phyloP scores from a whole-genome alignment of 345 rosid species.

The Carallia brachiata region DNA sequence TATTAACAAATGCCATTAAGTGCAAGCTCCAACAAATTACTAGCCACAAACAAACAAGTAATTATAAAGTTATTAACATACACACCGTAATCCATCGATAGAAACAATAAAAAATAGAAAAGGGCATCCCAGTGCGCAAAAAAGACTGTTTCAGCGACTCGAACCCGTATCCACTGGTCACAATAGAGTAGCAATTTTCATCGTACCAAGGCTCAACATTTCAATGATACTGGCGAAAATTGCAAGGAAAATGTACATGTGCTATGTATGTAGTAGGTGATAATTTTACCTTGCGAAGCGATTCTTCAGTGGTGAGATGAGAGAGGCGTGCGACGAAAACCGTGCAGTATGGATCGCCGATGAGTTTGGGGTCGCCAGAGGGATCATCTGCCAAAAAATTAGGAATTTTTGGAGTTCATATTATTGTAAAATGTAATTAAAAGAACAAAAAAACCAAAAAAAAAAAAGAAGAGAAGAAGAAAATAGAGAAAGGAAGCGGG shows the following conservation, averaged over 20 bases:
- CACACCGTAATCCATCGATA: not conserved
- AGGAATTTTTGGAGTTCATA: not conserved
- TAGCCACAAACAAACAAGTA: too few species aligned
- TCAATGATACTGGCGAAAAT: too few species aligned
- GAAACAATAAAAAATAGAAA: too few species aligned
- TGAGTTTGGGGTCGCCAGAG: constrained; percentile 62
- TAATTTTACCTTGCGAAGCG: constrained; percentile 55
- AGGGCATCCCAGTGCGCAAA: not conserved
- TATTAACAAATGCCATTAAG: not conserved
- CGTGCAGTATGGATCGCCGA: constrained; percentile 78
- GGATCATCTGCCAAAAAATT: constrained; percentile 61
- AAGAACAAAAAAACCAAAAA: not conserved
- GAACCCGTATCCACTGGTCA: too few species aligned
- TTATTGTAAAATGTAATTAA: not conserved
- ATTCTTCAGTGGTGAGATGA: constrained; percentile 60
- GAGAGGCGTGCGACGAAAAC: constrained; percentile 80
- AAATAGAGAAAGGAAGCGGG: not conserved
- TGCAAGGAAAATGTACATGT: too few species aligned
- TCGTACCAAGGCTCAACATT: too few species aligned
- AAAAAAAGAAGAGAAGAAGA: not conserved
- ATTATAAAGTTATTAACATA: too few species aligned
- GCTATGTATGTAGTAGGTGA: too few species aligned
- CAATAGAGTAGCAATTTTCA: too few species aligned
- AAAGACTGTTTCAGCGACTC: not conserved
- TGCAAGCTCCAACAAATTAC: not conserved